These are phyloP conservation scores for Petrea volubilis DNA, from an alignment of 257 asterid species.

Conservation along the genomic window DNA sequence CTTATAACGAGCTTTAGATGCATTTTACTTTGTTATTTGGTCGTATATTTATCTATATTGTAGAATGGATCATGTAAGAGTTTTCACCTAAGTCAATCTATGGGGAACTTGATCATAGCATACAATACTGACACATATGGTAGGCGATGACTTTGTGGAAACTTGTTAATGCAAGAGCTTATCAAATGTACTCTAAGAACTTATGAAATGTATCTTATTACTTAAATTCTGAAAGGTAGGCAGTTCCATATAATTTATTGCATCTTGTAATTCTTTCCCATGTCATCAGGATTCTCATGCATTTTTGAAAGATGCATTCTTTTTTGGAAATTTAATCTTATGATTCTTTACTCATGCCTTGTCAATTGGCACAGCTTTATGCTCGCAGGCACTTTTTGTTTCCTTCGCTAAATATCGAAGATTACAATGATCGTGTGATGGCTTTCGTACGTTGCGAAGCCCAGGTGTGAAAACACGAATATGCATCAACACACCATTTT, in stretches of 20 bases:
- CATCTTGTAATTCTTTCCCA: constrained; percentile 14
- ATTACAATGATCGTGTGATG: constrained; percentile 83
- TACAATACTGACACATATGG: neutral
- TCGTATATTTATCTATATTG: neutral
- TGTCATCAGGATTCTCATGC: neutral
- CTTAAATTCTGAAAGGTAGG: neutral
- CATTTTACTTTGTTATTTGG: neutral
- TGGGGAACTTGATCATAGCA: neutral
- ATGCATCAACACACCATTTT: neutral
- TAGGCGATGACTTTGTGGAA: neutral
- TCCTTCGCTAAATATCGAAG: constrained; percentile 84
- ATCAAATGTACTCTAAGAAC: too few species aligned
- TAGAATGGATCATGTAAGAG: neutral
- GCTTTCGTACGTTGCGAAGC: constrained; percentile 97
- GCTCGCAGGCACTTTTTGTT: constrained; percentile 92
- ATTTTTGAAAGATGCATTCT: neutral
- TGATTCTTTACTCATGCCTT: constrained; percentile 14
- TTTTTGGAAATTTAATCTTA: constrained; percentile 12
- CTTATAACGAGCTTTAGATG: constrained; percentile 18
- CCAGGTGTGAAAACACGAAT: constrained; percentile 47
- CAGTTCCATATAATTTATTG: neutral
- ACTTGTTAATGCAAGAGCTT: neutral
- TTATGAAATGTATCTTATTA: too few species aligned
- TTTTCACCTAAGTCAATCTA: neutral
- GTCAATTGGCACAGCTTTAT: constrained; percentile 65